phyloP scores from a whole-genome alignment of 371 early-diverging fungal genomes.

The Mortierella sp. region DNA sequence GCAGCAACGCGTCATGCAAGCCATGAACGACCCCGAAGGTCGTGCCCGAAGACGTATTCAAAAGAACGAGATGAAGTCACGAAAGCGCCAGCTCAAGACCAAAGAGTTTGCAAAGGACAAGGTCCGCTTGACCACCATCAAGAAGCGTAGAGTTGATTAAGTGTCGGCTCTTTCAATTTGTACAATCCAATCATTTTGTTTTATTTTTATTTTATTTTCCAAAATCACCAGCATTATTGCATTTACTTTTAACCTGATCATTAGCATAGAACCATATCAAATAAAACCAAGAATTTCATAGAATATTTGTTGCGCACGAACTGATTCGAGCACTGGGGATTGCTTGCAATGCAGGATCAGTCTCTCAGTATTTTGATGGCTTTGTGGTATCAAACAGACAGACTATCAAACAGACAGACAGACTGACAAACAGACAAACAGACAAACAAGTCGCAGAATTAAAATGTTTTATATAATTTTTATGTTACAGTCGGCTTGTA shows the following conservation, averaged over 20 bases:
- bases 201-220: not conserved
- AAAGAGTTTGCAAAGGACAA: conserved; percentile 65
- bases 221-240: not conserved
- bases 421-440: too few relatives aligned
- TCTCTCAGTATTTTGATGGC: too few relatives aligned
- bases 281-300: too few relatives aligned
- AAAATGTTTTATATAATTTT: not conserved
- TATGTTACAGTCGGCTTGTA: not conserved
- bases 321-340: too few relatives aligned
- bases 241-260: not conserved
- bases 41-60: conserved; percentile 71
- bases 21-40: conserved; percentile 78
- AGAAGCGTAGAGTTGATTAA: conserved; percentile 55
- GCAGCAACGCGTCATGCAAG: conserved; percentile 75
- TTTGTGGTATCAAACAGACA: too few relatives aligned
- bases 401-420: too few relatives aligned
- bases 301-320: too few relatives aligned
- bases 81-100: conserved; percentile 69
- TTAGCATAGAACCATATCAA: not conserved
- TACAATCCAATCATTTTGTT: not conserved
- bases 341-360: too few relatives aligned
- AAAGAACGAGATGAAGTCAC: conserved; percentile 76
- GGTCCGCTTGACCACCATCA: conserved; percentile 56
- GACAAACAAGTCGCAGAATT: too few relatives aligned
- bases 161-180: not conserved